Base-by-base conservation (phyloP, 768 basidiomycete genomes). In the Lactarius psammicola region DNA sequence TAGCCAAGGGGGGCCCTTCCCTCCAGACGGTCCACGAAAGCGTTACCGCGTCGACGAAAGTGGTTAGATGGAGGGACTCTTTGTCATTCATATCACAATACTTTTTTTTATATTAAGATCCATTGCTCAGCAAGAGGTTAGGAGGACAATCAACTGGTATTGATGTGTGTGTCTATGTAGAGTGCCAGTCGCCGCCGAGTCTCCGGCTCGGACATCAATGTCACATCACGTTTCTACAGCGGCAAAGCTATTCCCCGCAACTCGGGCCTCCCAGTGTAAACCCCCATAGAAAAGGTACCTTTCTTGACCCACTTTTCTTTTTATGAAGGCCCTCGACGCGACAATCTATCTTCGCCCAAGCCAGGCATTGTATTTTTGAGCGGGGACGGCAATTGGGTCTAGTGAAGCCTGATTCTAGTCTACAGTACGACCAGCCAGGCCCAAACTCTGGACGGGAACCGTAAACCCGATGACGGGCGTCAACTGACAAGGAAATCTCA, bases 21-120 rank as follows among this genome's bases (percentile, higher is more conserved):
- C 74, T 46, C 80, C 79, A 34, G 79, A 83, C 69, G 82, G 82
- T 56, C 80, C 81, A 31, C 77, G 82, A 71, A 87, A 87, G 70
- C 77, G 85, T 36, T 85, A 80, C 73, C 80, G 85, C 64, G 75
- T 77, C 59, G 85, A 86, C 62, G 85, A 85, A 54, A 80, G 79
- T 69, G 77, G 76, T 56, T 81, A 67, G 55, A 46, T 38, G n/a
- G 56, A 34, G 31, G 46, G n/a, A 17, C 28, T 36, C 36, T 42
- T 38, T 34, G 60, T 62, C 20, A 44, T 62, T 58, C 56, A 46
- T 30, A 44, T 56, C 31, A 20, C 20, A 23, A 62, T 59, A 63
- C 56, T 17, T 20, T 57, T 17, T 31, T n/a, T 33, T 55, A 8
- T 58, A 51, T 49, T 49, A 57, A 62, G 44, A 38, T 54, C 18